Evolutionary conservation across 192 early-diverging fungal species (phyloP), one percentile per base, ranked within the genome.

Genomic region (Coemansia guatemalensis): DNA sequence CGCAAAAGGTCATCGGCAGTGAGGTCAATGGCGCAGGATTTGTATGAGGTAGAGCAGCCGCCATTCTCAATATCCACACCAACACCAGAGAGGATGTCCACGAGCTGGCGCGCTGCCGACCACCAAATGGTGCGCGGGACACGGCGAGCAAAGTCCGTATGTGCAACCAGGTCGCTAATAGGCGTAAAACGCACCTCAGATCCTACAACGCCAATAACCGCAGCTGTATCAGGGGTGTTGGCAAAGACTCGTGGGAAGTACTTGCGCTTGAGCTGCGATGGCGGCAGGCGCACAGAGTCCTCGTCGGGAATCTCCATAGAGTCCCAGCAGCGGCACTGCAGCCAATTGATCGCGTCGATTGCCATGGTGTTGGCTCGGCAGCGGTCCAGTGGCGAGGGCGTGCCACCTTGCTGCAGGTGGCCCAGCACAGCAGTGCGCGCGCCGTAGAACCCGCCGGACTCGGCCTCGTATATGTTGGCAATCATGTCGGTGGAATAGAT

Each of bases 351-450:
- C 53, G 90, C 85, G 53, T 88, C 85, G 20, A 93, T 88, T 1
- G 93, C 93, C 71, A 94, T 75, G 17, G 88, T 86, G 39, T 89
- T 94, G 17, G 95, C 97, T n/a, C 95, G 90, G 71, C 93, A 89
- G 26, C 97, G 92, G 82, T 99, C 97, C 47, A 96, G 69, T n/a
- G 97, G 95, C 24, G 89, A 89, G 22, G 97, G 94, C 11, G 90
- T 87, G 60, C 88, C 91, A 35, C 97, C 97, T 73, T 99, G 97
- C 73, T 97, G 97, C 59, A 95, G 82, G 63, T 99, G 97, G 21
- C 97, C 97, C 32, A 99, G 83, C 6, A 95, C 89, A 12, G 95
- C 85, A 9, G 94, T 94, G 48, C 92, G 86, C 0, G 92, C 91
- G 74, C 95, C 95, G 71, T 92, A 99, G 66, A 95, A 85, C 1